Conservation (phyloP, 2,329 filamentous ascomycete genomes). For the Elsinoe australis region DNA sequence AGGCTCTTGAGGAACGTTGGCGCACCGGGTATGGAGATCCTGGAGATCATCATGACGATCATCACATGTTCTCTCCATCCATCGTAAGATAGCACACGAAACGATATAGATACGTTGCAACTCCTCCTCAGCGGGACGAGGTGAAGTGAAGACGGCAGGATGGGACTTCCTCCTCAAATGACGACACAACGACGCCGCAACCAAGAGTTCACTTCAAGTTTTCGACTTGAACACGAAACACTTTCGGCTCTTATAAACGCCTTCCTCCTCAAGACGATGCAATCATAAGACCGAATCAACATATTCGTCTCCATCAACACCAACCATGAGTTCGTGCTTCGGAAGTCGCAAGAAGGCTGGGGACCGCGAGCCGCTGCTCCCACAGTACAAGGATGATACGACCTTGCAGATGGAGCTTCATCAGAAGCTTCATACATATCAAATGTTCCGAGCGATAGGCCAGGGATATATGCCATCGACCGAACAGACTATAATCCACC, state of each 20-base stretch:
- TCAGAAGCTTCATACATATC: constrained; percentile 86
- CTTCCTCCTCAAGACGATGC: neutral
- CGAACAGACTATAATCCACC: constrained; percentile 69
- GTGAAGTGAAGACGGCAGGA: neutral
- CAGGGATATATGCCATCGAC: constrained; percentile 90
- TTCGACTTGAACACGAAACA: constrained; percentile 9
- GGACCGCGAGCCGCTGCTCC: constrained; percentile 71
- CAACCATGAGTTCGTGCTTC: constrained; percentile 56
- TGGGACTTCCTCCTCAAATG: constrained; percentile 6
- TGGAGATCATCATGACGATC: too few relatives aligned
- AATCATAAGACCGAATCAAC: neutral
- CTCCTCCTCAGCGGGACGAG: neutral
- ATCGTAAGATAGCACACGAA: too few relatives aligned
- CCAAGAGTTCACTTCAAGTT: neutral
- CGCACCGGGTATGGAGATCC: too few relatives aligned
- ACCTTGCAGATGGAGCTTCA: constrained; percentile 67
- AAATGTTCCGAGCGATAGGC: constrained; percentile 75
- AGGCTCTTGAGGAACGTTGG: too few relatives aligned
- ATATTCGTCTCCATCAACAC: neutral
- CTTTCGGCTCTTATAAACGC: neutral
- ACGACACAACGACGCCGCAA: constrained; percentile 14
- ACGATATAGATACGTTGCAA: neutral
- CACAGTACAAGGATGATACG: constrained; percentile 77
- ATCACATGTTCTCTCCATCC: too few relatives aligned
- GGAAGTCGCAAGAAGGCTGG: constrained; percentile 47